Conservation (phyloP, 2,329 filamentous ascomycete species). For the Aspergillus sergii region DNA sequence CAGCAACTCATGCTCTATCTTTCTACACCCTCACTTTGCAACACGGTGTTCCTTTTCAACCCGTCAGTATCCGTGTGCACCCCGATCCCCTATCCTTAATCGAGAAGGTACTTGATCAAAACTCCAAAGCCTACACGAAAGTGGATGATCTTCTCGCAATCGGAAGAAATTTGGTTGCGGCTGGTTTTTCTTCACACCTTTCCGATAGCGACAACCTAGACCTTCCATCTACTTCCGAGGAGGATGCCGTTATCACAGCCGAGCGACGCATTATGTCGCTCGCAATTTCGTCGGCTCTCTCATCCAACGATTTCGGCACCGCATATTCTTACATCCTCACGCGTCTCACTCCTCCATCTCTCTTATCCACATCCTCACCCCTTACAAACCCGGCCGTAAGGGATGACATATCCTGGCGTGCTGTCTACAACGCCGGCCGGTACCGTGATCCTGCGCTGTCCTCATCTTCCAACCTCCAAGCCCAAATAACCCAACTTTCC, state of each 20-base stretch:
- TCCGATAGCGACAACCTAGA: conserved; percentile 24
- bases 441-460: conserved; percentile 45
- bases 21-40: conserved; percentile 67
- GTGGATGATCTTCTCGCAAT: conserved; percentile 66
- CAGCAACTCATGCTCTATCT: conserved; percentile 65
- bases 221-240: conserved; percentile 16
- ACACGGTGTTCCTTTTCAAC: conserved; percentile 66
- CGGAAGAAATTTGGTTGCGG: conserved; percentile 58
- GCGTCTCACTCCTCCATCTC: conserved; percentile 49
- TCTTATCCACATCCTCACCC: conserved; percentile 32
- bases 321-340: conserved; percentile 69
- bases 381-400: conserved; percentile 30
- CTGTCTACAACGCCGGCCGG: conserved; percentile 63
- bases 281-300: conserved; percentile 49
- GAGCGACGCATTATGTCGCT: conserved; percentile 51
- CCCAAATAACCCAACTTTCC: conserved; percentile 58
- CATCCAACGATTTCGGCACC: conserved; percentile 56
- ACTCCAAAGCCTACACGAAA: conserved; percentile 63
- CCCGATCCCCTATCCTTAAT: conserved; percentile 62
- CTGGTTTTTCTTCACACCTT: conserved; percentile 39
- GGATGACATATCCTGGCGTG: conserved; percentile 67
- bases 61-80: conserved; percentile 67
- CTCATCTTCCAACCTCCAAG: conserved; percentile 35
- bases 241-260: conserved; percentile 39
- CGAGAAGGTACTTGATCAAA: conserved; percentile 64